phyloP scores from a whole-genome alignment of 805 yeast genomes.

The Starmerella roubikii region DNA sequence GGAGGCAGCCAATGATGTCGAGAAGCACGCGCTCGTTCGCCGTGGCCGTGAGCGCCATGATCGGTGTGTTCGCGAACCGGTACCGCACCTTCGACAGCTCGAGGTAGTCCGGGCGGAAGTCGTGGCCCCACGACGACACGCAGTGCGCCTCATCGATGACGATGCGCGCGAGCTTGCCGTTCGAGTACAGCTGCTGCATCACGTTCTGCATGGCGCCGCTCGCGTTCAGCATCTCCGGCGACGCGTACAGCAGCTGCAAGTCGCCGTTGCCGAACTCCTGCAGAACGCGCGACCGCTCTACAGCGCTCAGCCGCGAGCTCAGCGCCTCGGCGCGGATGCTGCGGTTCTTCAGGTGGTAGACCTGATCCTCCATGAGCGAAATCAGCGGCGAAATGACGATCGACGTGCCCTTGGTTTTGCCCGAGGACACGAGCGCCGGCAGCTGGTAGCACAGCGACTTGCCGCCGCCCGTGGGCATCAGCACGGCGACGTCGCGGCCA shows the following conservation, averaged over 20 bases:
- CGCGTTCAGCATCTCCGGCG: constrained; percentile 87
- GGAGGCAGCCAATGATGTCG: constrained; percentile 72
- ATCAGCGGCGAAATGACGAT: constrained; percentile 88
- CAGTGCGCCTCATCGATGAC: constrained; percentile 98
- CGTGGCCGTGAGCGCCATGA: constrained; percentile 95
- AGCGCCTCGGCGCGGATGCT: constrained; percentile 78
- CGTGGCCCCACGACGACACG: constrained; percentile 98
- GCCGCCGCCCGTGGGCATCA: constrained; percentile 99
- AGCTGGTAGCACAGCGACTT: constrained; percentile 90
- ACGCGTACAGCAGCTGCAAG: constrained; percentile 65
- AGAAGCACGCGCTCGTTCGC: constrained; percentile 81
- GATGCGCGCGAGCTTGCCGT: constrained; percentile 56
- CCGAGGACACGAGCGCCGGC: constrained; percentile 72
- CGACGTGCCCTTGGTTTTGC: constrained; percentile 69
- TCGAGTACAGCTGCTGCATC: constrained; percentile 42
- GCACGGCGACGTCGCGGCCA: constrained; percentile 80
- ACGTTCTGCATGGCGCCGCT: constrained; percentile 55
- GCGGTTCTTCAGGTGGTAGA: constrained; percentile 55
- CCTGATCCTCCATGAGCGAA: constrained; percentile 96
- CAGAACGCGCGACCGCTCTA: constrained; percentile 50
- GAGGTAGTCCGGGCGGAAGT: constrained; percentile 91
- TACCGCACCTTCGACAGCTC: constrained; percentile 58
- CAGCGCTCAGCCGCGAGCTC: constrained; percentile 55
- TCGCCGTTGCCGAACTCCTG: constrained; percentile 50
- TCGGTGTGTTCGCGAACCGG: constrained; percentile 65